Conservation (phyloP, 306 rosid genomes). For the Spatholobus suberectus region DNA sequence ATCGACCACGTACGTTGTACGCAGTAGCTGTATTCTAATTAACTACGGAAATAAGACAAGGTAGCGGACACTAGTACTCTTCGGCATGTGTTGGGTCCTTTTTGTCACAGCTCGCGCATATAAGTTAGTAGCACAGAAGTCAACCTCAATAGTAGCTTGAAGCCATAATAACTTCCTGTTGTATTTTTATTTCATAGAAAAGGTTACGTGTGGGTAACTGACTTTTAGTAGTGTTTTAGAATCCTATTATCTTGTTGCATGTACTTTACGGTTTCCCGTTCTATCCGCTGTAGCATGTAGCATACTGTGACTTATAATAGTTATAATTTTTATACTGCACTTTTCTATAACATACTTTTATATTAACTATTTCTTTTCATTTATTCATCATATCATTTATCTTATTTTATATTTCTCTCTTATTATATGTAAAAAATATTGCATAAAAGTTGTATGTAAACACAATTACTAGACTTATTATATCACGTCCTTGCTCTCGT, state of each 20-base stretch:
- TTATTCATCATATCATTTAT: no score
- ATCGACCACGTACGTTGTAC: neutral
- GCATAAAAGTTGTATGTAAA: no score
- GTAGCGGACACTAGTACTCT: slow-evolving; percentile 31
- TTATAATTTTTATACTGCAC: neutral
- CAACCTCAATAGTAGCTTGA: slow-evolving; percentile 33
- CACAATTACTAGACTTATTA: no score
- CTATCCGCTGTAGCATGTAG: neutral
- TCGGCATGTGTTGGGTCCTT: slow-evolving; percentile 42
- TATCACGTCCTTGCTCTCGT: no score
- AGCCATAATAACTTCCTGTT: slow-evolving; percentile 13
- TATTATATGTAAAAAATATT: no score
- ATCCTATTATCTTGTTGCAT: slow-evolving; percentile 25
- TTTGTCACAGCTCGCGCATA: slow-evolving; percentile 43
- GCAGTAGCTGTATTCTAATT: neutral
- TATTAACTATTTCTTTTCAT: no score
- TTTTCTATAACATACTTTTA: neutral
- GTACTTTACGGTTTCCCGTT: slow-evolving; percentile 15
- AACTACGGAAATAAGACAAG: slow-evolving; percentile 42
- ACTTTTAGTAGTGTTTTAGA: slow-evolving; percentile 21
- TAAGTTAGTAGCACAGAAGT: neutral
- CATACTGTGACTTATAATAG: neutral
- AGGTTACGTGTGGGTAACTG: slow-evolving; percentile 4
- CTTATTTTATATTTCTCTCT: no score
- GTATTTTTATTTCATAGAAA: slow-evolving; percentile 14